A percentile compares a stretch with the other conserved stretches of the same genome.
Evolutionary conservation across 352 stramenopile species (phyloP).

Genomic region (Globisporangium spinosum): DNA sequence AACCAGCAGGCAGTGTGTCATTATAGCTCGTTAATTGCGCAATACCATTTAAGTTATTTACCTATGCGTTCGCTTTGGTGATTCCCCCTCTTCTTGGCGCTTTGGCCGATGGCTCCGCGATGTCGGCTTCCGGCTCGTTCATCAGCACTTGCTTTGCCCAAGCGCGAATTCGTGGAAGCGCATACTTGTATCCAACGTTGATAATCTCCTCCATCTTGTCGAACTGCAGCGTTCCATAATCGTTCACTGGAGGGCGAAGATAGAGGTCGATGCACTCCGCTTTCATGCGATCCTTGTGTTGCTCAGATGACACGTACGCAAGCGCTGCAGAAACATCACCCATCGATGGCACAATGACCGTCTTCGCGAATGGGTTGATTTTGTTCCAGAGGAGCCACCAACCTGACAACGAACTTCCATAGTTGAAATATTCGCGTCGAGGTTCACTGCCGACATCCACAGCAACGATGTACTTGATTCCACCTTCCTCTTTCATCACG

Average conservation of each 20-base stretch:
- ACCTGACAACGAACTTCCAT: constrained; percentile 75
- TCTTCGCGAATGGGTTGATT: constrained; percentile 87
- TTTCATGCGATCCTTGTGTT: constrained; percentile 84
- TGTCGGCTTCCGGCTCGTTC: constrained; percentile 59
- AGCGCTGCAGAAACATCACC: constrained; percentile 88
- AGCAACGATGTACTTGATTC: constrained; percentile 88
- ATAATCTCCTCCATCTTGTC: constrained; percentile 92
- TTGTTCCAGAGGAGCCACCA: constrained; percentile 92
- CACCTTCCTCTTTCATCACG: constrained; percentile 88
- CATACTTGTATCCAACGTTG: constrained; percentile 80
- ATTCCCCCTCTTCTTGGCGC: neutral
- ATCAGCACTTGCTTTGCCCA: constrained; percentile 56
- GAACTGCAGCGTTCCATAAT: constrained; percentile 90
- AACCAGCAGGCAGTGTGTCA: neutral
- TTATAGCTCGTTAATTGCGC: neutral
- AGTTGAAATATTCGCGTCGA: constrained; percentile 71
- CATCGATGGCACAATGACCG: constrained; percentile 89
- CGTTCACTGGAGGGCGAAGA: constrained; percentile 83
- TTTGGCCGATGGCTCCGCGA: constrained; percentile 26
- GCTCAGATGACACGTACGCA: constrained; percentile 88
- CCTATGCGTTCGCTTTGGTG: neutral
- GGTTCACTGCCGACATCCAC: constrained; percentile 87
- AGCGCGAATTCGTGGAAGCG: constrained; percentile 58
- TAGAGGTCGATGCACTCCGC: constrained; percentile 87
- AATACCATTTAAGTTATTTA: constrained; percentile 19